phyloP scores from a whole-genome alignment of 345 rosid genomes.

The Linum lewisii region DNA sequence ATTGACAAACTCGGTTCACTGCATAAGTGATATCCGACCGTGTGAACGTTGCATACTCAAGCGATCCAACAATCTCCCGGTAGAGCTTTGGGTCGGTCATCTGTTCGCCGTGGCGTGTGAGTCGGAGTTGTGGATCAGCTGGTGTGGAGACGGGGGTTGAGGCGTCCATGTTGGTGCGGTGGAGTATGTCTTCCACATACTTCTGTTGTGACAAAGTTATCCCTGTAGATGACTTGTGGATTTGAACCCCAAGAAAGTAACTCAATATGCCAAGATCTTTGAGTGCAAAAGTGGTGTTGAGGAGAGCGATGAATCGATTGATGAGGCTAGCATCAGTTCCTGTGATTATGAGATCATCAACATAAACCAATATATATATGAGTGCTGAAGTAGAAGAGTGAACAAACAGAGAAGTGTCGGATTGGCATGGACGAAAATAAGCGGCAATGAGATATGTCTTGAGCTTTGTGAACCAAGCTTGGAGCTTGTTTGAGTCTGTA shows the following conservation, averaged over 20 bases:
- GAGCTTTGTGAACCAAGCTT: not conserved
- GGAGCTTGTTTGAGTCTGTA: not conserved
- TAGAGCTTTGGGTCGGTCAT: not conserved
- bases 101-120: not conserved
- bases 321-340: not conserved
- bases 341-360: not conserved
- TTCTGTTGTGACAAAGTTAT: too few species aligned
- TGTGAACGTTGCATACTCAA: not conserved
- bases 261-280: too few species aligned
- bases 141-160: too few species aligned
- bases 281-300: too few species aligned
- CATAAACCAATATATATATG: not conserved
- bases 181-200: too few species aligned
- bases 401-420: not conserved
- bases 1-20: not conserved
- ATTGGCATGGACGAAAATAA: not conserved
- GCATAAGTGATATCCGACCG: not conserved
- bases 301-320: too few species aligned
- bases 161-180: too few species aligned
- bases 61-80: not conserved
- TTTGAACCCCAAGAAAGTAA: too few species aligned
- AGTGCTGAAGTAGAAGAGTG: not conserved
- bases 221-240: too few species aligned
- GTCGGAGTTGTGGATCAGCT: too few species aligned
- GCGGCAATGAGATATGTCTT: not conserved